phyloP scores from a whole-genome alignment of 148 eudicot species.

The Rhododendron mucronatum region DNA sequence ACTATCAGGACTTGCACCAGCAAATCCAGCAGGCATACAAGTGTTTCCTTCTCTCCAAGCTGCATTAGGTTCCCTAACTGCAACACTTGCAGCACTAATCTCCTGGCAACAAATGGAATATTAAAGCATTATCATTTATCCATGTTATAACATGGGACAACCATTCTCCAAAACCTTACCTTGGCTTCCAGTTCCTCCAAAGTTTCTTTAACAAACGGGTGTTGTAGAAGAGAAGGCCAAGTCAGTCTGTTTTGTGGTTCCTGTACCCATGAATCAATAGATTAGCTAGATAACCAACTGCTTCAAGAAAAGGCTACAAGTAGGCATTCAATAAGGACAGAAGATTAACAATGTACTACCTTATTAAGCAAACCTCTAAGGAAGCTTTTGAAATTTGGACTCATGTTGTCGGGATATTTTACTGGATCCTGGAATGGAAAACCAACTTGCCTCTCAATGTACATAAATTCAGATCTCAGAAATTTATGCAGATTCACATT shows the following conservation, averaged over 20 bases:
- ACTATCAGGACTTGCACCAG: conserved; percentile 51
- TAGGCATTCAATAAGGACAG: not conserved
- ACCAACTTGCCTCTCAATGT: not conserved
- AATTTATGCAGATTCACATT: conserved; percentile 5
- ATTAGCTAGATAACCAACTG: conserved; percentile 10
- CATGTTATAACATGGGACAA: not conserved
- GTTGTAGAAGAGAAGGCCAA: conserved; percentile 95
- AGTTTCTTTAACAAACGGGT: conserved; percentile 76
- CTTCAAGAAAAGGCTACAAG: conserved; percentile 4
- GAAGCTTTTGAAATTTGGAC: conserved; percentile 75
- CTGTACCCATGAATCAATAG: conserved; percentile 32
- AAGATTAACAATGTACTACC: conserved; percentile 31
- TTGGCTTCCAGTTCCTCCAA: conserved; percentile 47
- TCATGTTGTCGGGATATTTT: conserved; percentile 95
- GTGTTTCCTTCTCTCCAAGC: conserved; percentile 40
- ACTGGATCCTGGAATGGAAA: conserved; percentile 74
- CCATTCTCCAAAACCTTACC: conserved; percentile 19
- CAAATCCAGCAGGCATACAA: conserved; percentile 35
- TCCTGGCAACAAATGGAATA: conserved; percentile 37
- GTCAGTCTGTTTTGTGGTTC: conserved; percentile 83
- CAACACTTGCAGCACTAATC: conserved; percentile 37
- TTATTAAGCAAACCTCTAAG: conserved; percentile 89
- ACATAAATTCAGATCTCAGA: not conserved
- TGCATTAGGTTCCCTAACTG: conserved; percentile 42
- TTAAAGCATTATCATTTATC: not conserved